A percentile compares a stretch with the other conserved stretches of the same genome.
Conservation (phyloP, 352 stramenopile genomes). For the Vaucheria bursata region DNA sequence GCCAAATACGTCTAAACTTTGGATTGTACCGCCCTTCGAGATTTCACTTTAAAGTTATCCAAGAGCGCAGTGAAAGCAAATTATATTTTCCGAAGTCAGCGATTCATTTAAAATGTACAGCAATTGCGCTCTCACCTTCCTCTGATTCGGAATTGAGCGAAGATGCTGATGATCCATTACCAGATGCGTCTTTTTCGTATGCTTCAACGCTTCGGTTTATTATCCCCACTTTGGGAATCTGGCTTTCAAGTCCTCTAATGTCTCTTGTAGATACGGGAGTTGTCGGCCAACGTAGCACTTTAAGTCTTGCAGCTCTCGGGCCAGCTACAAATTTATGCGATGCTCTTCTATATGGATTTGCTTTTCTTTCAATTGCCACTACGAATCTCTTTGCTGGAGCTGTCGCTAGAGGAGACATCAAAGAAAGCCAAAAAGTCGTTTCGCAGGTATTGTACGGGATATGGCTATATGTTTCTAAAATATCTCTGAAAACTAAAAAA, state of each 20-base stretch:
- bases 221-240: slow-evolving; percentile 61
- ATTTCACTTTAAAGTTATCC: no score
- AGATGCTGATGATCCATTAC: no score
- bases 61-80: no score
- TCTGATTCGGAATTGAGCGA: no score
- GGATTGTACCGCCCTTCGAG: no score
- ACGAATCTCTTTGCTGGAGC: slow-evolving; percentile 63
- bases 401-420: slow-evolving; percentile 52
- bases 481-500: no score
- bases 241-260: slow-evolving; percentile 60
- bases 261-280: slow-evolving; percentile 63
- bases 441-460: no score
- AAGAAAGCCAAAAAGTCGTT: slow-evolving; percentile 40
- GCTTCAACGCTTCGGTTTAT: slow-evolving; percentile 53
- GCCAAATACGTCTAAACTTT: no score
- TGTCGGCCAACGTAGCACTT: slow-evolving; percentile 49
- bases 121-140: no score
- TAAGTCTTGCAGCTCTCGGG: slow-evolving; percentile 50
- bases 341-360: slow-evolving; percentile 61
- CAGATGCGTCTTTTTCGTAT: slow-evolving; percentile 17
- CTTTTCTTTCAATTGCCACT: slow-evolving; percentile 64
- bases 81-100: no score
- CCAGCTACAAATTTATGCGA: slow-evolving; percentile 65
- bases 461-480: not conserved
- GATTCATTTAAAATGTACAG: no score